Conservation (phyloP, 2,329 filamentous ascomycete genomes). For the Ceratocystis albifundus region DNA sequence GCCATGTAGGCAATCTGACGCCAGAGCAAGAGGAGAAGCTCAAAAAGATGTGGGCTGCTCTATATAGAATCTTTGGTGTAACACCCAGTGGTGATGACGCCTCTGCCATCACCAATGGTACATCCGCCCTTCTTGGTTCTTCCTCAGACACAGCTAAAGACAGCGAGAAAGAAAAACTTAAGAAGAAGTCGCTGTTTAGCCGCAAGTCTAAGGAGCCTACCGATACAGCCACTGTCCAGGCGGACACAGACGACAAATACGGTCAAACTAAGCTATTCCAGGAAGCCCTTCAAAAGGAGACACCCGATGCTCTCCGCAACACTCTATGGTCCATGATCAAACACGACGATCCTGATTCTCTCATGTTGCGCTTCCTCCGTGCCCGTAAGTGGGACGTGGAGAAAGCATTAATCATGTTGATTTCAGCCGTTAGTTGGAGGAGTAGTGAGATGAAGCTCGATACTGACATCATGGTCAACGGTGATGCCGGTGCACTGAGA, state of each 20-base stretch:
- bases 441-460: slow-evolving; percentile 75
- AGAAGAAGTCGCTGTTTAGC: slow-evolving; percentile 58
- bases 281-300: slow-evolving; percentile 62
- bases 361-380: slow-evolving; percentile 69
- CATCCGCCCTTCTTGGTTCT: slow-evolving; percentile 28
- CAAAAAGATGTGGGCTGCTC: slow-evolving; percentile 69
- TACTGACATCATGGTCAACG: slow-evolving; percentile 68
- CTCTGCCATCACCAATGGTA: slow-evolving; percentile 21
- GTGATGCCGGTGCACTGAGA: slow-evolving; percentile 51
- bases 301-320: slow-evolving; percentile 64
- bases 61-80: slow-evolving; percentile 66
- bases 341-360: slow-evolving; percentile 81
- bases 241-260: slow-evolving; percentile 74
- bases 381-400: slow-evolving; percentile 95
- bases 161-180: slow-evolving; percentile 60
- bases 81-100: slow-evolving; percentile 24
- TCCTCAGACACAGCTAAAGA: slow-evolving; percentile 29
- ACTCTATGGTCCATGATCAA: slow-evolving; percentile 93
- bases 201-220: slow-evolving; percentile 47
- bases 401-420: slow-evolving; percentile 83
- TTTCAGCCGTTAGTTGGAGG: slow-evolving; percentile 91
- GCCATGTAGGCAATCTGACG: slow-evolving; percentile 79
- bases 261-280: slow-evolving; percentile 79
- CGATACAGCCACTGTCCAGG: slow-evolving; percentile 32
- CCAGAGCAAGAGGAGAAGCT: slow-evolving; percentile 78